Evolutionary conservation across 139 green algal species (phyloP), one percentile per base, ranked within the genome.

Genomic region (Chara braunii): DNA sequence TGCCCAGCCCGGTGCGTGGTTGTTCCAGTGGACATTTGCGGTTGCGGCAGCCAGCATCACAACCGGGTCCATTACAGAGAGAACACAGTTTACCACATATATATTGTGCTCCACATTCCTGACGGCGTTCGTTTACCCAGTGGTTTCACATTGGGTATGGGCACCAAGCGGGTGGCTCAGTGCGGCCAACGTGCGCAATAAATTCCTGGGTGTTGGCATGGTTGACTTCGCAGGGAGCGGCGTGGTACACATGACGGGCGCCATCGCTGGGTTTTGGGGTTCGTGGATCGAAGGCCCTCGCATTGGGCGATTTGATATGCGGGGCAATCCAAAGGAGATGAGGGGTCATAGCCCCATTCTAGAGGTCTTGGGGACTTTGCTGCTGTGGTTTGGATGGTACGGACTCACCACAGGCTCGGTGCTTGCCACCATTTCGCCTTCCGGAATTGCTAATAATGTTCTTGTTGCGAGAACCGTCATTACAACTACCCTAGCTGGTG

Each of bases 381-480:
- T 89, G 26, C 81, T 90, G 36, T 92, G 86, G 86, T 84, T 91
- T 43, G 83, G 85, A 30, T 91, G 85, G 85, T 91, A 88, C 67
- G 85, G 83, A 31, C 88, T 91, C 83, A 91, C 89, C 70, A 62
- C 77, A 18, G 85, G 81, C 28, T 86, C 80, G 3, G 58, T 60
- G 30, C 57, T 74, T n/a, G n/a, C n/a, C n/a, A n/a, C n/a, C 37
- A 56, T 32, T 28, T 70, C 22, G n/a, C n/a, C n/a, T n/a, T n/a
- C n/a, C n/a, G n/a, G n/a, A n/a, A n/a, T n/a, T n/a, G n/a, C n/a
- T 31, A 50, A 31, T 14, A 22, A 29, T 68, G 51, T 34, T 14
- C n/a, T 70, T 6, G 77, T 83, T 5, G 72, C 72, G 12, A 51
- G 66, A 22, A 60, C 60, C 11, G 84, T 81, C 2, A 83, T 89